Base-by-base conservation (phyloP, 495 filamentous ascomycete genomes). In the Emericellopsis terricola region DNA sequence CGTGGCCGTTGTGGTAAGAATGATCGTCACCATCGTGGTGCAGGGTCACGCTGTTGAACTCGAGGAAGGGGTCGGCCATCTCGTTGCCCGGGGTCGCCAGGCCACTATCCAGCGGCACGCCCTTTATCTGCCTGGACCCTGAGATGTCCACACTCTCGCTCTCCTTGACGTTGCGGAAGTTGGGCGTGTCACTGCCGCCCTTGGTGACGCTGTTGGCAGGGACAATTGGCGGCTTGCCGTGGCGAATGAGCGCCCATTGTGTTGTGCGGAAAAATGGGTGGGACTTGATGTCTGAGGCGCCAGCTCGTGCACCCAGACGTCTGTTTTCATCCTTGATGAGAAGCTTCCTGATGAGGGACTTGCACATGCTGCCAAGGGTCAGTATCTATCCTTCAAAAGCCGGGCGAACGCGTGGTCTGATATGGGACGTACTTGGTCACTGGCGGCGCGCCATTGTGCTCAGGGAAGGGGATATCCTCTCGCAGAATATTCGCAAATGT, bases 161-260 rank as follows among this genome's bases (percentile, higher is more conserved):
- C 57, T 97, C 89, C 57, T 94, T 96, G 34, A 97, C 87, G 44
- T 87, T 91, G 41, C 91, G 71, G 65, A 97, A 97, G 51, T 97
- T 97, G 43, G 91, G 61, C 1, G 89, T 92, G 48, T 97, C 89
- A 38, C 85, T 78, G 26, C 81, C 89, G 14, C 83, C 74, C 6
- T 6, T 6, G 6, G 23, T 26, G n/a, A n/a, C n/a, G 32, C 85
- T 86, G 53, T 89, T 82, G 52, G 86, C 76, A 2, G 89, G 89
- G 33, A 96, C 77, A 68, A 97, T 97, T 2, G 89, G 89, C n/a
- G 89, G 89, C 53, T 93, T 96, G 79, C 81, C 84, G 55, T 97
- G 91, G 32, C 89, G 80, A 37, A 97, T 80, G 11, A 97, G 68
- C 7, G 89, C 89, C 89, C 89, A 97, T 52, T 92, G 84, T 18